phyloP scores from a whole-genome alignment of 1,139 yeast species.

The Lodderomyces margitis region DNA sequence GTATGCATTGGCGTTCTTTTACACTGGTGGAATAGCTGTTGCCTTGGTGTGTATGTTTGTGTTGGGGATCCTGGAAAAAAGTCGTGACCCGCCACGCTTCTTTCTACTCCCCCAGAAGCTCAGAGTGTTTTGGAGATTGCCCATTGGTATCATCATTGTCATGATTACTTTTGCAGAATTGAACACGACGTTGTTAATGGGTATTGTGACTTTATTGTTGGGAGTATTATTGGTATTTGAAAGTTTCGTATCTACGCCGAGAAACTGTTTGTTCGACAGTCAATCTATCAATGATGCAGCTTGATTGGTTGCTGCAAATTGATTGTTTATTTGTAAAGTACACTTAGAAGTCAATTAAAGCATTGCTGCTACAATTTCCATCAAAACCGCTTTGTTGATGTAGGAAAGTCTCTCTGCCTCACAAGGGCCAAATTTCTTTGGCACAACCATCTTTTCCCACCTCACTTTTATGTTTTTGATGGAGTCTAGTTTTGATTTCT shows the following conservation, averaged over 20 bases:
- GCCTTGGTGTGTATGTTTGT: slow-evolving; percentile 34
- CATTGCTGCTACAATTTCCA: slow-evolving; percentile 15
- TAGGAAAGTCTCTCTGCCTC: slow-evolving; percentile 24
- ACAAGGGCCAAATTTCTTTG: slow-evolving; percentile 12
- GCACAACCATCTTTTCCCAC: slow-evolving; percentile 8
- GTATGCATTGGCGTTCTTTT: slow-evolving; percentile 44
- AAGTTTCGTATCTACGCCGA: slow-evolving; percentile 29
- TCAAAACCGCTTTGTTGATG: slow-evolving; percentile 24
- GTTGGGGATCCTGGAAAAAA: slow-evolving; percentile 39
- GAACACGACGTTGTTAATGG: slow-evolving; percentile 43
- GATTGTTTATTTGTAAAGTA: no score
- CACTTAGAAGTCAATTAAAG: neutral
- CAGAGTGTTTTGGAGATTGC: slow-evolving; percentile 41
- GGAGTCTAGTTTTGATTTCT: neutral
- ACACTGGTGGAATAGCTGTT: slow-evolving; percentile 50
- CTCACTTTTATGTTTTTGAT: slow-evolving; percentile 8
- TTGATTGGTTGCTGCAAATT: no score
- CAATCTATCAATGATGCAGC: neutral
- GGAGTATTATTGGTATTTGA: slow-evolving; percentile 36
- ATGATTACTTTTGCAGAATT: slow-evolving; percentile 48
- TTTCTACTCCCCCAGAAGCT: slow-evolving; percentile 34
- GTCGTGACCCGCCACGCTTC: slow-evolving; percentile 32
- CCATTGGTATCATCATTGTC: slow-evolving; percentile 37
- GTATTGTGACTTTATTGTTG: slow-evolving; percentile 36
- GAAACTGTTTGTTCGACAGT: slow-evolving; percentile 11